Evolutionary conservation across 2,329 filamentous ascomycete genomes (phyloP), one percentile per base, ranked within the genome.

Genomic region (Orbilia quercus): DNA sequence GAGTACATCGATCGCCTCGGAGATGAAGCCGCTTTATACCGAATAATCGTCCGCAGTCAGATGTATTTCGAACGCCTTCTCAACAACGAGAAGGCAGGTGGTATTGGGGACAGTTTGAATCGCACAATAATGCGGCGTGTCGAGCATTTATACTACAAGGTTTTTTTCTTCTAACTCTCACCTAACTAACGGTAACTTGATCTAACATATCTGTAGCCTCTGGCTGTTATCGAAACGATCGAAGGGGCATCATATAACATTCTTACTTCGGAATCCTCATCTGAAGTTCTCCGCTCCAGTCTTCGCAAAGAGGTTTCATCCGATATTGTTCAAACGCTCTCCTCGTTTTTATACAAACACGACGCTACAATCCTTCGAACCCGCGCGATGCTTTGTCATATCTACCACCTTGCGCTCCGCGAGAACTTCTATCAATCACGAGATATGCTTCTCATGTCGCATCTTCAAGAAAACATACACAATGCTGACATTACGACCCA

Each of bases 401-500:
- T 99, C 75, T 99, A 99, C 85, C 96, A 96, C 88, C 86, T 97
- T 78, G 95, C 95, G 55, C 87, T 99, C 59, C 95, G 99, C 82
- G 93, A 97, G 82, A 90, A 96, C 79, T 99, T 98, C 86, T 98
- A 96, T 87, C 92, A 91, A 83, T 91, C 95, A 79, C 91, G 95
- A 77, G 96, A 99, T 82, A 94, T 99, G 90, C 96, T 98, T 90
- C 88, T 99, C 82, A 99, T 99, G 92, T 99, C 95, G 16, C 95
- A 99, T 84, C 85, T 99, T 80, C 94, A 97, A 80, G 95, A 99
- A 85, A 96, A 91, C 63, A 99, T 99, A 81, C 87, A 88, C 83
- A 96, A 91, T 83, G 99, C 99, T 80, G 95, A 99, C 79, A 91
- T 99, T 77, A 92, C 90, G 84, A 96, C 92, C 64, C 95, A 99